Percentiles rank a stretch among this genome's conserved stretches.
These are phyloP conservation scores for Populus alba DNA, from an alignment of 345 rosid species.

Conservation along the genomic window DNA sequence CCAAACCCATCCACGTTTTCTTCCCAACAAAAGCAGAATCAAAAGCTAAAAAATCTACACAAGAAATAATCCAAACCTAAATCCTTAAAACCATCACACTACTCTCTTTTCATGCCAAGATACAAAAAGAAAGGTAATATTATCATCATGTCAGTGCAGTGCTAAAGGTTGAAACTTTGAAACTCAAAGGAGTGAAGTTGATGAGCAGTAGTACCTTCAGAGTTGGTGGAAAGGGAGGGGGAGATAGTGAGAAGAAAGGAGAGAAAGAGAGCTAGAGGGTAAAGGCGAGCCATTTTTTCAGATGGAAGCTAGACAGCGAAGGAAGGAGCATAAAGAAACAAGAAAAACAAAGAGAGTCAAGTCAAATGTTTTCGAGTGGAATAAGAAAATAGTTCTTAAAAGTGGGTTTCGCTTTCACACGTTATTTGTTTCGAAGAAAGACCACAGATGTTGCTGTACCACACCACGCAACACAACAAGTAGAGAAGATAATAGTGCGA, in stretches of 20 bases:
- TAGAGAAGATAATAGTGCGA: background rate
- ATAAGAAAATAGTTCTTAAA: background rate
- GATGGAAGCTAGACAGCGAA: background rate
- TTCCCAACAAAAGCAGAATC: background rate
- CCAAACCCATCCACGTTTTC: constrained; percentile 6
- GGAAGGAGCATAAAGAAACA: background rate
- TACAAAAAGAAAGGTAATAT: background rate
- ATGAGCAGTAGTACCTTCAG: constrained; percentile 45
- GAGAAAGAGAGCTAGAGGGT: constrained; percentile 11
- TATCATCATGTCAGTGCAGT: background rate
- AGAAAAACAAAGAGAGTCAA: background rate
- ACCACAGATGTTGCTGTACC: background rate
- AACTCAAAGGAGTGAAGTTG: constrained; percentile 1
- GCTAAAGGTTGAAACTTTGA: background rate
- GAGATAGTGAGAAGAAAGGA: constrained; percentile 26
- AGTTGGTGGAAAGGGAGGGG: constrained; percentile 48
- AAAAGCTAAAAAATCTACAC: background rate
- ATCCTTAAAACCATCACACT: background rate
- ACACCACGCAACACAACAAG: background rate
- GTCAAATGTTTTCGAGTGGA: background rate
- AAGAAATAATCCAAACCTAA: background rate
- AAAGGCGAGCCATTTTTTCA: constrained; percentile 25
- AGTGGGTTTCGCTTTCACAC: background rate
- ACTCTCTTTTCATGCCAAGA: background rate
- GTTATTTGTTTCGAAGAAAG: background rate